phyloP scores from a whole-genome alignment of 768 basidiomycete genomes.

The Exidia glandulosa region DNA sequence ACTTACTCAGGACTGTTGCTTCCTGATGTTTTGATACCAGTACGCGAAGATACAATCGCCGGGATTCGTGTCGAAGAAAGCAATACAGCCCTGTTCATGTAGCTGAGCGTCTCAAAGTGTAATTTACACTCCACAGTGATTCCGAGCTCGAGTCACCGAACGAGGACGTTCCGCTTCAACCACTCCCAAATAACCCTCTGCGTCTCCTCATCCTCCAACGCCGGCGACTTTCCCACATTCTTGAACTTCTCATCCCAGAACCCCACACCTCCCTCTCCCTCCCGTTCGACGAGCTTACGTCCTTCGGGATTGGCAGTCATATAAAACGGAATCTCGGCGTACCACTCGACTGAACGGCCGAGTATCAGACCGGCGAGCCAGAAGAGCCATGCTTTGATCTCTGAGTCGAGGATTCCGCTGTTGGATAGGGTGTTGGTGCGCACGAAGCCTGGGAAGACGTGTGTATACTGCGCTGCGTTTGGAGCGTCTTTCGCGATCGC shows the following conservation, averaged over 20 bases:
- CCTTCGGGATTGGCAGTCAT: not conserved
- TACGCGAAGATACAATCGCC: too few relatives aligned
- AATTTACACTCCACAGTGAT: too few relatives aligned
- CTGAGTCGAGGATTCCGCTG: not conserved
- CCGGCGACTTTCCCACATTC: not conserved
- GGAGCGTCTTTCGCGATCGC: not conserved
- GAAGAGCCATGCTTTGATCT: not conserved
- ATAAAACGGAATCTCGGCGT: not conserved
- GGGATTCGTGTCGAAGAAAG: too few relatives aligned
- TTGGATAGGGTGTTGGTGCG: not conserved
- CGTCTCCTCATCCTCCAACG: not conserved
- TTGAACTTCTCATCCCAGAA: not conserved
- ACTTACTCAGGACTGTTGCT: too few relatives aligned
- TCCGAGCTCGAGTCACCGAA: too few relatives aligned
- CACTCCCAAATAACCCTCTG: not conserved
- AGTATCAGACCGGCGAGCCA: not conserved
- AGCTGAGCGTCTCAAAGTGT: too few relatives aligned
- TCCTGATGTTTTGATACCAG: too few relatives aligned
- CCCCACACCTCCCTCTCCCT: not conserved
- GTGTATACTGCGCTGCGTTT: not conserved
- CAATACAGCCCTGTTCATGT: too few relatives aligned
- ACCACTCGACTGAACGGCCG: not conserved
- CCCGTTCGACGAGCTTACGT: not conserved
- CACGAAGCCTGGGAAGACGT: not conserved
- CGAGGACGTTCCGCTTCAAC: too few relatives aligned